These are phyloP conservation scores for Metschnikowia lunata DNA, from an alignment of 805 yeast species.

Conservation along the genomic window DNA sequence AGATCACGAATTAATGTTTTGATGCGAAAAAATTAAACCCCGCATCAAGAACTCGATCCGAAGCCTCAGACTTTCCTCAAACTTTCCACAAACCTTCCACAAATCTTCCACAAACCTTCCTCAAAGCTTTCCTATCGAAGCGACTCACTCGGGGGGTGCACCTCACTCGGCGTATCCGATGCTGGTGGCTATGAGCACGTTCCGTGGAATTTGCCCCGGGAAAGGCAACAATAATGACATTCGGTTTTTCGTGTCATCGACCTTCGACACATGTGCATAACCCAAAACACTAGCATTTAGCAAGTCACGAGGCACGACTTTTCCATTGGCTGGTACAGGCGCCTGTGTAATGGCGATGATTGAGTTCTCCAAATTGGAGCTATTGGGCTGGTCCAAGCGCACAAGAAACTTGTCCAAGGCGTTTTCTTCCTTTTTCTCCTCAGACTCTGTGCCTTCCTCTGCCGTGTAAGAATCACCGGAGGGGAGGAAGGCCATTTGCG, in stretches of 20 bases:
- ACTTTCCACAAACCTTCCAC: too few relatives aligned
- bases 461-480: constrained; percentile 40
- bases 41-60: too few relatives aligned
- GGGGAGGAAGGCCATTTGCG: constrained; percentile 37
- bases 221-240: constrained; percentile 77
- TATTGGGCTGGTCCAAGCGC: constrained; percentile 40
- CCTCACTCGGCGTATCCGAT: constrained; percentile 76
- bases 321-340: constrained; percentile 32
- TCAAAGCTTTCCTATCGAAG: too few relatives aligned
- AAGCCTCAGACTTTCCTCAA: too few relatives aligned
- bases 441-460: constrained; percentile 19
- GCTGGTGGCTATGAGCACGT: constrained; percentile 69
- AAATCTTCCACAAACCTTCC: too few relatives aligned
- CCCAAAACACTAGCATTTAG: constrained; percentile 68
- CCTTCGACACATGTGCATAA: constrained; percentile 65
- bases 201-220: constrained; percentile 79
- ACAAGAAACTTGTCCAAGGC: constrained; percentile 32
- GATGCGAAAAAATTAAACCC: too few relatives aligned
- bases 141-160: too few relatives aligned
- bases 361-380: constrained; percentile 66
- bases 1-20: too few relatives aligned
- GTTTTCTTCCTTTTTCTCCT: constrained; percentile 20
- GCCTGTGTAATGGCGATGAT: constrained; percentile 56
- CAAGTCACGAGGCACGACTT: constrained; percentile 42
- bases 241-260: constrained; percentile 69